Evolutionary conservation across 1,284 basidiomycete genomes (phyloP), one percentile per base, ranked within the genome.

Genomic region (Trichosporon faecale): DNA sequence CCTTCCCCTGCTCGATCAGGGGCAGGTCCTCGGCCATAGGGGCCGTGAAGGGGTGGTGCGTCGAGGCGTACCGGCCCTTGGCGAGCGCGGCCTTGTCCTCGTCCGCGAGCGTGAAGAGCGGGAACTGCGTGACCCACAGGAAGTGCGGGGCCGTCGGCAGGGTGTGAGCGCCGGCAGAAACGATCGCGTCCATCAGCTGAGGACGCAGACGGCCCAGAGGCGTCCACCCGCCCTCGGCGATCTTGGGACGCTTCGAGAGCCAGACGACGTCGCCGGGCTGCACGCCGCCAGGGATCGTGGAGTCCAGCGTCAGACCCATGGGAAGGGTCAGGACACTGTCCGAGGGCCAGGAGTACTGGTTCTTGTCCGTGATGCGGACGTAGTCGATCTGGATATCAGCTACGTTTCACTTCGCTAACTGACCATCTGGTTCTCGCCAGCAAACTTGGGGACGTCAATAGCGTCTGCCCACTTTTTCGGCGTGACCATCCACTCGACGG

Each of bases 1-100:
- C 85, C 75, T 88, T 85, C 44, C 91, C 91, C 60, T 84, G 84
- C 78, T 90, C 90, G 82, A 97, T 86, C 55, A 88, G 87, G 61
- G 88, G 86, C 31, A 96, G 85, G 82, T 98, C 95, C 79, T 93
- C 87, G 83, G 87, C 91, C 88, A 95, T 91, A n/a, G 95, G 95
- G 6, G 95, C 94, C 12, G 95, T 98, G 84, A 98, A 98, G 1
- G 95, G 95, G 82, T 98, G 95, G 79, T 98, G 95, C 1, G 92
- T 90, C 74, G 91, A 91, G 73, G 91, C 91, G 91, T 93, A 96
- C 74, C 94, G 87, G 16, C 93, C 94, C 68, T 88, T 87, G 3
- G 93, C 90, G 64, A 95, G 85, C 78, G 90, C 88, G 40, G 91
- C 89, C 85, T 97, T 97, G 85, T 97, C 95, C 66, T 87, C 86